Conservation (phyloP, 805 yeast species). For the Barnettozyma sucrosica region DNA sequence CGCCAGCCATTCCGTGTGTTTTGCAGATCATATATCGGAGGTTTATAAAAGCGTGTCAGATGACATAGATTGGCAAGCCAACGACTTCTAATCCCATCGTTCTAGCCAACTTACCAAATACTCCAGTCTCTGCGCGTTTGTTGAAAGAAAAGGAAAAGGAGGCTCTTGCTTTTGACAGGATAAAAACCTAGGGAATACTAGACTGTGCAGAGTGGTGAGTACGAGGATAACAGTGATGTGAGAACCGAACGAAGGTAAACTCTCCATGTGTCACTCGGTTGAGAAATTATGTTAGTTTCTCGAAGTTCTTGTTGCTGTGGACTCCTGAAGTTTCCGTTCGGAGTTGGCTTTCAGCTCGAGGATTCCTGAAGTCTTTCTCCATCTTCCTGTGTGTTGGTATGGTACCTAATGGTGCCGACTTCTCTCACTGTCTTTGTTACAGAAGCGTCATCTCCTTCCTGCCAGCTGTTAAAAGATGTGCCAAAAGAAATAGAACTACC, state of each 20-base stretch:
- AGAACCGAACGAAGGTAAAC: no score
- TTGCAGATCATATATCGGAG: constrained; percentile 86
- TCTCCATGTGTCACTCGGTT: neutral
- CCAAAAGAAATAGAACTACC: neutral
- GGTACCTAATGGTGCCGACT: no score
- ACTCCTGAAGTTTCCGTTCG: neutral
- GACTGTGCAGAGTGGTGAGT: constrained; percentile 1
- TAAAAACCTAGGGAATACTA: constrained; percentile 57
- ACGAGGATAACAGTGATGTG: neutral
- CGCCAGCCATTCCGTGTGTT: constrained; percentile 86
- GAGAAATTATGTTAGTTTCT: neutral
- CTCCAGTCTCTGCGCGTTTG: constrained; percentile 97
- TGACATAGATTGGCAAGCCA: constrained; percentile 91
- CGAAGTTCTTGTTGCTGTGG: neutral
- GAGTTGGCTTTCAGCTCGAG: neutral
- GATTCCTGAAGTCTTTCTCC: neutral
- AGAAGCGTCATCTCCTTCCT: no score
- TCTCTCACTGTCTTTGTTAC: no score
- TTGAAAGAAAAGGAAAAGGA: constrained; percentile 91
- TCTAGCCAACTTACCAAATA: constrained; percentile 85
- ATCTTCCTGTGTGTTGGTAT: no score
- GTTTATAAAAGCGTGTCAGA: constrained; percentile 98
- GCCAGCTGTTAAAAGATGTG: neutral
- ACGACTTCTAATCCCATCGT: constrained; percentile 81
- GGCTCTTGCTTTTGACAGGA: constrained; percentile 79